Conservation (phyloP, 257 asterid genomes). For the Gentiana straminea region DNA sequence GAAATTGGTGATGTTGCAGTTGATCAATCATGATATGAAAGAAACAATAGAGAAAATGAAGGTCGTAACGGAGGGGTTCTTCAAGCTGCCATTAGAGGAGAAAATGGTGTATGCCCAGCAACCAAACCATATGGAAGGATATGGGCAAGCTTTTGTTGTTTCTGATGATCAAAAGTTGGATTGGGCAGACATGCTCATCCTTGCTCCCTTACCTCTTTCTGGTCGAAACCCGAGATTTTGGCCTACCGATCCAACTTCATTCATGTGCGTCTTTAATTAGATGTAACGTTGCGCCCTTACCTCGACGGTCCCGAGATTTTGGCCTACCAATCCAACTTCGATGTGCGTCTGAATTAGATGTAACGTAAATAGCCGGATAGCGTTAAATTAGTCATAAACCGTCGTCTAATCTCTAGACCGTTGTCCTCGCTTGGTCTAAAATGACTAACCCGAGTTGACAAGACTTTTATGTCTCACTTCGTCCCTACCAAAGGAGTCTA, state of each 20-base stretch:
- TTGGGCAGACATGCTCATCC: slow-evolving; percentile 29
- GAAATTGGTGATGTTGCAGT: slow-evolving; percentile 7
- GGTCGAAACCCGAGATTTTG: slow-evolving; percentile 18
- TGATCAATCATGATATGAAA: slow-evolving; percentile 24
- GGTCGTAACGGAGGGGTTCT: slow-evolving; percentile 18
- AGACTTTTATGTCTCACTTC: too few relatives aligned
- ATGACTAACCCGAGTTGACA: too few relatives aligned
- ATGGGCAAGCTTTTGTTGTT: slow-evolving; percentile 32
- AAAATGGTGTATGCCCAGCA: slow-evolving; percentile 21
- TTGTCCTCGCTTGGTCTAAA: too few relatives aligned
- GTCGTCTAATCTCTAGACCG: too few relatives aligned
- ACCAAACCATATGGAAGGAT: slow-evolving; percentile 25
- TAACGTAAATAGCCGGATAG: too few relatives aligned
- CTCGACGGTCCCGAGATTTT: slow-evolving; percentile 15
- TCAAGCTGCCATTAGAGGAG: slow-evolving; percentile 26
- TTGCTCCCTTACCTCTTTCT: slow-evolving; percentile 17
- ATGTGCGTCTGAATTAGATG: slow-evolving; percentile 7
- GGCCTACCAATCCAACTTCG: slow-evolving; percentile 21
- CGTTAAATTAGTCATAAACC: too few relatives aligned
- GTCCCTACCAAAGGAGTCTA: too few relatives aligned
- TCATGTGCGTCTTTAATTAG: slow-evolving; percentile 11
- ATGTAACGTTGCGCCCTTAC: too few relatives aligned
- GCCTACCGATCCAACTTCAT: slow-evolving; percentile 19
- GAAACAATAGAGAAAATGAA: slow-evolving; percentile 29
- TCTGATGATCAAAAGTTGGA: slow-evolving; percentile 35